A percentile compares a stretch with the other conserved stretches of the same genome.
Evolutionary conservation across 2,329 filamentous ascomycete species (phyloP).

Genomic region (Cladosporium halotolerans): DNA sequence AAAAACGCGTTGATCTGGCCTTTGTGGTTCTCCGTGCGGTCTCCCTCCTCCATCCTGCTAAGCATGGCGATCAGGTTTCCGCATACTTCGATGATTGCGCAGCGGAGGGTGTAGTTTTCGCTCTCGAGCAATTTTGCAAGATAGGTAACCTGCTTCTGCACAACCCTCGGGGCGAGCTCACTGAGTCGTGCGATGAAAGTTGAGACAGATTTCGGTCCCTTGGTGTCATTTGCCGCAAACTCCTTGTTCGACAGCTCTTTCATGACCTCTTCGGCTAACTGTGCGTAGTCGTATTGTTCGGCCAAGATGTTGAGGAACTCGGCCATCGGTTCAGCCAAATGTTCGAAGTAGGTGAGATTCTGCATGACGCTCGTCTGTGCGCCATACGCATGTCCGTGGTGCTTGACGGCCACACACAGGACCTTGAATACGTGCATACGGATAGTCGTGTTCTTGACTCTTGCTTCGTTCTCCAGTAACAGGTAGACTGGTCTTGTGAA

Average conservation of each 20-base stretch:
- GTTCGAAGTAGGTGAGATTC: constrained; percentile 96
- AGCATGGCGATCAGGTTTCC: constrained; percentile 90
- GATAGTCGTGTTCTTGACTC: constrained; percentile 81
- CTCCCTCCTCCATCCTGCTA: constrained; percentile 70
- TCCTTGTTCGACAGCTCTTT: constrained; percentile 95
- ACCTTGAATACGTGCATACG: constrained; percentile 98
- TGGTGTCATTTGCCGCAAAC: constrained; percentile 93
- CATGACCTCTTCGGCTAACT: constrained; percentile 87
- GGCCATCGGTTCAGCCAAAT: constrained; percentile 97
- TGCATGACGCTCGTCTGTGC: constrained; percentile 98
- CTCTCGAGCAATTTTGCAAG: constrained; percentile 92
- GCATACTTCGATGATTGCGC: constrained; percentile 91
- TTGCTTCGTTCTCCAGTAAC: constrained; percentile 86
- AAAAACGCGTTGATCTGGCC: constrained; percentile 95
- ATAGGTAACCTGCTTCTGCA: constrained; percentile 96
- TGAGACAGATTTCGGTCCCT: constrained; percentile 92
- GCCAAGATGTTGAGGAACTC: constrained; percentile 94
- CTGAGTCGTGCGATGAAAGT: constrained; percentile 89
- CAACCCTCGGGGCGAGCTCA: constrained; percentile 80
- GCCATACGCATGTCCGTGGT: constrained; percentile 92
- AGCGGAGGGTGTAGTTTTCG: constrained; percentile 92
- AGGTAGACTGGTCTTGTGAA: constrained; percentile 92
- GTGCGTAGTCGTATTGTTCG: constrained; percentile 95
- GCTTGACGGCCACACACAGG: constrained; percentile 91
- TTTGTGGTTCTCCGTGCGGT: constrained; percentile 86